These are phyloP conservation scores for Tulasnella sp. DNA, from an alignment of 768 basidiomycete species.

Conservation along the genomic window DNA sequence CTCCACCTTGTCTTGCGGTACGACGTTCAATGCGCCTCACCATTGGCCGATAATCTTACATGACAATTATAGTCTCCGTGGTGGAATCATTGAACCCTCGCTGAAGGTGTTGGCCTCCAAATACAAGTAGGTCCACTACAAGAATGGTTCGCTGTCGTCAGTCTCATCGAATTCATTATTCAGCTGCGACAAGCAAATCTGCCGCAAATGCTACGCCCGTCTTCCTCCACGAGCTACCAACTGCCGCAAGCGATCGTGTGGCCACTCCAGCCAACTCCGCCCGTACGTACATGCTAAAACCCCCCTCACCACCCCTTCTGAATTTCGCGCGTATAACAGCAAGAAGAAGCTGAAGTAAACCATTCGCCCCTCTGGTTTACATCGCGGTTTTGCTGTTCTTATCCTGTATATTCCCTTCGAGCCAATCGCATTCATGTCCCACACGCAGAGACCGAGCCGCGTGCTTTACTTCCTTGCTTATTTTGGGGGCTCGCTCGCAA, in stretches of 20 bases:
- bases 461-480: too few species aligned
- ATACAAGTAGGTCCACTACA: conserved; percentile 49
- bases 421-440: too few species aligned
- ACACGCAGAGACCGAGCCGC: too few species aligned
- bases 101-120: conserved; percentile 93
- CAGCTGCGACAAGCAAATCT: conserved; percentile 92
- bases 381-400: too few species aligned
- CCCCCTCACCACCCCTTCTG: background rate
- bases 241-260: conserved; percentile 92
- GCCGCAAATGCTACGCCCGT: conserved; percentile 99
- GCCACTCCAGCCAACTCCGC: conserved; percentile 82
- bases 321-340: conserved; percentile 28
- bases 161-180: background rate
- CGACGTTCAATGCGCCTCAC: conserved; percentile 24
- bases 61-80: conserved; percentile 55
- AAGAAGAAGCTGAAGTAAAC: conserved; percentile 92
- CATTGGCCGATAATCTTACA: background rate
- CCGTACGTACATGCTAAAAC: conserved; percentile 45
- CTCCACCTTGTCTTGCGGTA: conserved; percentile 94
- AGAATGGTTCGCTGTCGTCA: background rate
- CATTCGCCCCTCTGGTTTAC: background rate
- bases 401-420: background rate
- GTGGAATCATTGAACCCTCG: conserved; percentile 98
- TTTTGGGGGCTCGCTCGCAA: too few species aligned
- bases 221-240: conserved; percentile 99